A percentile compares a stretch with the other conserved stretches of the same genome.
Conservation (phyloP, 805 yeast species). For the Cyberlindnera sargentensis region DNA sequence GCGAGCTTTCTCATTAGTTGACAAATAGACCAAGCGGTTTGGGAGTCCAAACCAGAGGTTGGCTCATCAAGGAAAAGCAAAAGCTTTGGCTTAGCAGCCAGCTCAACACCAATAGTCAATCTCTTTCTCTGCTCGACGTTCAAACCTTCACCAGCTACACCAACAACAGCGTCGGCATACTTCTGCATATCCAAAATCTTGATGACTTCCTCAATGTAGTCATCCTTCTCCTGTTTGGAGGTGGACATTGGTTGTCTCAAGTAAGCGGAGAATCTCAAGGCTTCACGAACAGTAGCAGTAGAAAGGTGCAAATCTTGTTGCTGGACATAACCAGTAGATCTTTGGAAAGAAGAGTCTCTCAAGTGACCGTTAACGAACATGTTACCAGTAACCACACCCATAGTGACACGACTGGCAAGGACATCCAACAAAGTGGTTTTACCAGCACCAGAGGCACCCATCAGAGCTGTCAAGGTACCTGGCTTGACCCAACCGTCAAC, state of each 20-base stretch:
- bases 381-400: slow-evolving; percentile 66
- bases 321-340: slow-evolving; percentile 54
- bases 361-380: slow-evolving; percentile 57
- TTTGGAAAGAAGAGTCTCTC: slow-evolving; percentile 54
- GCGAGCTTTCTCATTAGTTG: slow-evolving; percentile 54
- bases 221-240: slow-evolving; percentile 49
- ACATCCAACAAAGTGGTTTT: slow-evolving; percentile 69
- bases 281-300: slow-evolving; percentile 66
- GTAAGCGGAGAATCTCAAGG: slow-evolving; percentile 57
- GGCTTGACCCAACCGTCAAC: slow-evolving; percentile 84
- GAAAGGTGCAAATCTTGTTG: slow-evolving; percentile 68
- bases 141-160: slow-evolving; percentile 66
- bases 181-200: slow-evolving; percentile 54
- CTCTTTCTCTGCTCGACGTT: slow-evolving; percentile 62
- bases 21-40: slow-evolving; percentile 61
- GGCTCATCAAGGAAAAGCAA: slow-evolving; percentile 60
- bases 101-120: slow-evolving; percentile 60
- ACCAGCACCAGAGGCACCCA: slow-evolving; percentile 82
- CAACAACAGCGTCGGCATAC: slow-evolving; percentile 68
- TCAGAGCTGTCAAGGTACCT: slow-evolving; percentile 70
- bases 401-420: slow-evolving; percentile 60
- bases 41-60: slow-evolving; percentile 63
- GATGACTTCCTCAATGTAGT: slow-evolving; percentile 59
- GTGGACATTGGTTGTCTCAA: slow-evolving; percentile 55
- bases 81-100: slow-evolving; percentile 57